phyloP scores from a whole-genome alignment of 441 rosid genomes.

The Omphalea diandra region DNA sequence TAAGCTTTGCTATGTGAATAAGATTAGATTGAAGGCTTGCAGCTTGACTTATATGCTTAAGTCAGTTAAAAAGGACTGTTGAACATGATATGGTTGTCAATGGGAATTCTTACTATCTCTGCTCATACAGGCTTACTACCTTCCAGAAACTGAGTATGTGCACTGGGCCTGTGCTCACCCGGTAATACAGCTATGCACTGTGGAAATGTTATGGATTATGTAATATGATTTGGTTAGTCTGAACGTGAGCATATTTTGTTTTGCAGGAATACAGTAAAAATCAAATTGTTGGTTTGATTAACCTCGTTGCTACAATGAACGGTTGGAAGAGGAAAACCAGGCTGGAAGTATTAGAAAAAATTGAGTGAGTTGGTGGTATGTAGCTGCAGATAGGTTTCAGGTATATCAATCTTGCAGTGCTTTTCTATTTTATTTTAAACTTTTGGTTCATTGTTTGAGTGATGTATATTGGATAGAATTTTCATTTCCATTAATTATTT shows the following conservation, averaged over 20 bases:
- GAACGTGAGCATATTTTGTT: background rate
- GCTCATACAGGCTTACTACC: slow-evolving; percentile 76
- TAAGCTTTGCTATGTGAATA: background rate
- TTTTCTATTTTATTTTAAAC: background rate
- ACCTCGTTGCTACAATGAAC: slow-evolving; percentile 88
- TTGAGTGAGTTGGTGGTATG: slow-evolving; percentile 56
- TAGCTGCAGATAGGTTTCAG: slow-evolving; percentile 28
- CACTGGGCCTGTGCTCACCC: slow-evolving; percentile 98
- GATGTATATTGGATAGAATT: slow-evolving; percentile 36
- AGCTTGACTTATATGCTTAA: slow-evolving; percentile 13
- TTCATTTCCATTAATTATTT: slow-evolving; percentile 14
- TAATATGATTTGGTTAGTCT: background rate
- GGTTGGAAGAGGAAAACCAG: slow-evolving; percentile 97
- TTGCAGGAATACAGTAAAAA: slow-evolving; percentile 75
- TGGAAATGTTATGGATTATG: background rate
- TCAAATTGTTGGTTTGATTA: slow-evolving; percentile 77
- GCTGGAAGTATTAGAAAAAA: slow-evolving; percentile 84
- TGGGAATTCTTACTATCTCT: background rate
- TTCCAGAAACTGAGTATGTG: slow-evolving; percentile 91
- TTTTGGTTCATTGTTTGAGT: slow-evolving; percentile 25
- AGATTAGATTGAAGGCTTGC: background rate
- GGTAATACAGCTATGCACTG: slow-evolving; percentile 40
- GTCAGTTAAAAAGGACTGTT: background rate
- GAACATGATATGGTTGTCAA: slow-evolving; percentile 5
- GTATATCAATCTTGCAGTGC: slow-evolving; percentile 17